phyloP scores from a whole-genome alignment of 2,329 filamentous ascomycete species.

The Basipetospora sp. region DNA sequence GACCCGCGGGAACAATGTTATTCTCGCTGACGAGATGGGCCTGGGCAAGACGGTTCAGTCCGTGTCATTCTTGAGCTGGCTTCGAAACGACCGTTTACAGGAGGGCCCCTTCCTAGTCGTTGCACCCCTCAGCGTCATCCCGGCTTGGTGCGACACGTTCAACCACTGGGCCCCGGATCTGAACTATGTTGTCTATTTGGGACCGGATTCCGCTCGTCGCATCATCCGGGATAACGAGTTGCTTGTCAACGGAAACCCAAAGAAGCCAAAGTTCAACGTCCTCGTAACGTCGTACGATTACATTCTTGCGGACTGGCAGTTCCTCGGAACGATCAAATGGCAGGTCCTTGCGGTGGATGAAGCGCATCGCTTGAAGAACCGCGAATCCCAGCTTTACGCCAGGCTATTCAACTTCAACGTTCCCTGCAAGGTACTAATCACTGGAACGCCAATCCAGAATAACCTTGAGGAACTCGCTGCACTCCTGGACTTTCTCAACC shows the following conservation, averaged over 20 bases:
- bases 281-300: slow-evolving; percentile 96
- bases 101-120: slow-evolving; percentile 93
- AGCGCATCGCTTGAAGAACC: slow-evolving; percentile 90
- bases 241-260: slow-evolving; percentile 69
- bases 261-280: slow-evolving; percentile 92
- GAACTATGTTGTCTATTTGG: slow-evolving; percentile 94
- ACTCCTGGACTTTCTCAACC: slow-evolving; percentile 89
- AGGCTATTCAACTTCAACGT: slow-evolving; percentile 75
- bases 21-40: slow-evolving; percentile 96
- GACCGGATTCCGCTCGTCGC: slow-evolving; percentile 69
- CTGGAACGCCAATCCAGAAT: slow-evolving; percentile 93
- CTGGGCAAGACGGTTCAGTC: slow-evolving; percentile 96
- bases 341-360: slow-evolving; percentile 94
- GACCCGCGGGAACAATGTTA: slow-evolving; percentile 87
- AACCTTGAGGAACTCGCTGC: slow-evolving; percentile 85
- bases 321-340: slow-evolving; percentile 86
- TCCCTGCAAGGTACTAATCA: slow-evolving; percentile 82
- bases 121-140: slow-evolving; percentile 93
- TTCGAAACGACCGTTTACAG: slow-evolving; percentile 75
- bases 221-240: slow-evolving; percentile 87
- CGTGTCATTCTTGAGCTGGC: slow-evolving; percentile 91
- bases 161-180: slow-evolving; percentile 90
- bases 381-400: slow-evolving; percentile 81
- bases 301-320: slow-evolving; percentile 70
- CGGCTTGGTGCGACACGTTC: slow-evolving; percentile 95